Conservation (phyloP, 179 eudicot genomes). For the Gypsophila paniculata region DNA sequence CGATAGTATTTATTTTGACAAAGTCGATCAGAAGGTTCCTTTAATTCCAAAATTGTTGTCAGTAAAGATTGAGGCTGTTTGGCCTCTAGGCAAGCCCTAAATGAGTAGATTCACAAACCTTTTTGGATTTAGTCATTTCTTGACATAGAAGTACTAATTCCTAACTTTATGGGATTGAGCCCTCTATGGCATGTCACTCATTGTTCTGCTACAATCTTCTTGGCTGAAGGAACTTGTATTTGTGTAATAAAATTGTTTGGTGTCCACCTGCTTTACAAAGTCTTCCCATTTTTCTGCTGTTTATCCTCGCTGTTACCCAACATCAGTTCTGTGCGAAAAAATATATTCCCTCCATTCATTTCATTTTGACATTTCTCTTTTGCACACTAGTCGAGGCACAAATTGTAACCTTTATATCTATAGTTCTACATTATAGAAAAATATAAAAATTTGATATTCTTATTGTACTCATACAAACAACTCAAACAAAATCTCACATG, state of each 20-base stretch:
- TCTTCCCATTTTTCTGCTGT: not conserved
- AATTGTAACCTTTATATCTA: too few species aligned
- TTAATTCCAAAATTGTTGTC: not conserved
- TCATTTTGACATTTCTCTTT: too few species aligned
- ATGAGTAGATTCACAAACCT: not conserved
- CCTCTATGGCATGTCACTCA: not conserved
- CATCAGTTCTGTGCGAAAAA: not conserved
- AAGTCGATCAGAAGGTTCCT: not conserved
- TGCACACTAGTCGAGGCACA: too few species aligned
- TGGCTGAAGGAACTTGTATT: slow-evolving; percentile 3
- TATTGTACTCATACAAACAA: too few species aligned
- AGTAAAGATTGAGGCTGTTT: not conserved
- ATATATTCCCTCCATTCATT: too few species aligned
- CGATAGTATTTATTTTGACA: not conserved
- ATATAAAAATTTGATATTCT: too few species aligned
- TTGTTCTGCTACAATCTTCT: not conserved
- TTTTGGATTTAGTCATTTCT: not conserved
- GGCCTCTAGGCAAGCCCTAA: not conserved
- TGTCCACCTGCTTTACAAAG: not conserved
- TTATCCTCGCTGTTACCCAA: not conserved
- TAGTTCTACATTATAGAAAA: too few species aligned
- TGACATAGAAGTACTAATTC: not conserved
- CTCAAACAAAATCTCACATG: too few species aligned
- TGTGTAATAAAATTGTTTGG: not conserved
- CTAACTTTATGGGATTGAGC: not conserved